Percentiles rank a stretch among this genome's conserved stretches.
Conservation (phyloP, 2,329 filamentous ascomycete genomes). For the Aspergillus luchuensis region DNA sequence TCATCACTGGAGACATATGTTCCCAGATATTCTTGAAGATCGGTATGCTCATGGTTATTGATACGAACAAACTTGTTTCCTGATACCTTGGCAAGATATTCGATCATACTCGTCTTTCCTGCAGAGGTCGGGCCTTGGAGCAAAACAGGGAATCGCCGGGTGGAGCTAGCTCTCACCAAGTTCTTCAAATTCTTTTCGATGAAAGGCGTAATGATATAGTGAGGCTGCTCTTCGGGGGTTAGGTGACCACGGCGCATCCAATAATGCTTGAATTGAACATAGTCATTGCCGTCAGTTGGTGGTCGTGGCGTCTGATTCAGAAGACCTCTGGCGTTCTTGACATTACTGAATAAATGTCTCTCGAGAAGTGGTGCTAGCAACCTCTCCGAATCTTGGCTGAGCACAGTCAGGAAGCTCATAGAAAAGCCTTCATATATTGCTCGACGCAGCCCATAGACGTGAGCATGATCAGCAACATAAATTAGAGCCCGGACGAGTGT, state of each 20-base stretch:
- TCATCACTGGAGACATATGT: slow-evolving; percentile 86
- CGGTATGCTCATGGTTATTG: slow-evolving; percentile 99
- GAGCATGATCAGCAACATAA: slow-evolving; percentile 82
- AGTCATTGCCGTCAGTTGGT: slow-evolving; percentile 73
- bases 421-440: slow-evolving; percentile 93
- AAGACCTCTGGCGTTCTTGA: slow-evolving; percentile 69
- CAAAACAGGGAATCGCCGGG: slow-evolving; percentile 85
- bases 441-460: slow-evolving; percentile 79
- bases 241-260: slow-evolving; percentile 81
- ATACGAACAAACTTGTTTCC: slow-evolving; percentile 97
- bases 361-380: slow-evolving; percentile 77
- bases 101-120: slow-evolving; percentile 99
- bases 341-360: slow-evolving; percentile 73
- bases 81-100: slow-evolving; percentile 93
- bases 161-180: slow-evolving; percentile 89
- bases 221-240: slow-evolving; percentile 68
- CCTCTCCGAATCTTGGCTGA: slow-evolving; percentile 79
- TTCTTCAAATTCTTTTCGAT: slow-evolving; percentile 95
- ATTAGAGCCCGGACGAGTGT: slow-evolving; percentile 87
- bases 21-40: slow-evolving; percentile 95
- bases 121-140: slow-evolving; percentile 96
- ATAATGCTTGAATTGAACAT: slow-evolving; percentile 85
- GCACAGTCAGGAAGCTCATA: slow-evolving; percentile 93
- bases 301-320: slow-evolving; percentile 76
- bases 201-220: slow-evolving; percentile 96